phyloP scores from a whole-genome alignment of 2,329 filamentous ascomycete species.

The Paracoccidioides brasiliensis region DNA sequence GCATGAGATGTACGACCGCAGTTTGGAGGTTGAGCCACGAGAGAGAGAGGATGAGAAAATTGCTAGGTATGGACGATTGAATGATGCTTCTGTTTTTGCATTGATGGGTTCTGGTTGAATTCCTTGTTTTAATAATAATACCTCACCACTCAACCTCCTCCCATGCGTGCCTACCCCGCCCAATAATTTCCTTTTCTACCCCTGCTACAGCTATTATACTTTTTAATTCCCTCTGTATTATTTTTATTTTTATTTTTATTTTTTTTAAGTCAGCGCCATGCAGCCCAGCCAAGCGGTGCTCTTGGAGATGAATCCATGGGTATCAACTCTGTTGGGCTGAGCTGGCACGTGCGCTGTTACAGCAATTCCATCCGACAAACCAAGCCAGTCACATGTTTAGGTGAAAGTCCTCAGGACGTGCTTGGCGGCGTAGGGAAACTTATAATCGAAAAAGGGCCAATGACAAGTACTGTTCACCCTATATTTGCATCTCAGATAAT shows the following conservation, averaged over 20 bases:
- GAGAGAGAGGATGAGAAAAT: conserved; percentile 99
- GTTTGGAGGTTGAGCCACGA: conserved; percentile 79
- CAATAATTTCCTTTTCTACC: background rate
- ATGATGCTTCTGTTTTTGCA: conserved; percentile 12
- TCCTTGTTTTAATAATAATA: background rate
- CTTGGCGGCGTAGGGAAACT: background rate
- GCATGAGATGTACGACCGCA: conserved; percentile 99
- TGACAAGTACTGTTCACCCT: too few species aligned
- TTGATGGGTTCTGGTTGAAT: conserved; percentile 1
- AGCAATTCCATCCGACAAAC: background rate
- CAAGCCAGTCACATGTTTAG: background rate
- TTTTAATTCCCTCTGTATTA: background rate
- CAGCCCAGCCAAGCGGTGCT: background rate
- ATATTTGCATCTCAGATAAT: too few species aligned
- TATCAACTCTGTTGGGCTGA: background rate
- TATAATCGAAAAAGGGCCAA: background rate
- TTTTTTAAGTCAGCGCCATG: background rate
- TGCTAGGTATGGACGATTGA: conserved; percentile 54
- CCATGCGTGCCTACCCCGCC: background rate
- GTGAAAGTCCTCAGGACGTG: background rate
- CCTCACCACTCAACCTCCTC: background rate
- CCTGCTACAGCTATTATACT: background rate
- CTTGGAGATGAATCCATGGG: background rate
- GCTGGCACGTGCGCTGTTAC: background rate
- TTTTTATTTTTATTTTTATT: background rate